These are phyloP conservation scores for Quercus rubra DNA, from an alignment of 306 rosid species.

Conservation along the genomic window DNA sequence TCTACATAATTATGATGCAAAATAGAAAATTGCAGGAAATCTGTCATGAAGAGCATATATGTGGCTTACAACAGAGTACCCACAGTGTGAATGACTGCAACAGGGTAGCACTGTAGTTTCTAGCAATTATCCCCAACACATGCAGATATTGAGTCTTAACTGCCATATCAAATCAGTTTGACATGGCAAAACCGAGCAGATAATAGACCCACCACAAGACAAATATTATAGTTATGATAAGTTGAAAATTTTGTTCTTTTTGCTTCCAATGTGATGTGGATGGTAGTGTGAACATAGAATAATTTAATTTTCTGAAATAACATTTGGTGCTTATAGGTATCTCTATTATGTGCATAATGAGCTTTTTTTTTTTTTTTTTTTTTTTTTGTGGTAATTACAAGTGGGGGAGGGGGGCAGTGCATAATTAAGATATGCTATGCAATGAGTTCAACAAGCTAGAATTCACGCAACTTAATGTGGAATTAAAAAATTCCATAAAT, in stretches of 20 bases:
- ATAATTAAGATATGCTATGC: background rate
- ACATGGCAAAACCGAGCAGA: background rate
- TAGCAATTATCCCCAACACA: conserved; percentile 12
- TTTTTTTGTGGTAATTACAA: too few species aligned
- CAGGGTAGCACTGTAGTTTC: background rate
- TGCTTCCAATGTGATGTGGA: conserved; percentile 2
- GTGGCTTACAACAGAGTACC: background rate
- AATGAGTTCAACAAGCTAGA: background rate
- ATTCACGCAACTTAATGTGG: background rate
- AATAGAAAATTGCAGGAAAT: background rate
- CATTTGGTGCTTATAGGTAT: background rate
- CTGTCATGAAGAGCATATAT: background rate
- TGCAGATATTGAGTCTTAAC: conserved; percentile 6
- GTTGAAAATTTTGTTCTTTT: background rate
- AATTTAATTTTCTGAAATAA: background rate
- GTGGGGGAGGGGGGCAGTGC: too few species aligned
- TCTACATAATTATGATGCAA: background rate
- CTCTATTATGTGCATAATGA: background rate
- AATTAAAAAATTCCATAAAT: background rate
- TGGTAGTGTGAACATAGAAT: background rate
- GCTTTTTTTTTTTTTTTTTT: background rate
- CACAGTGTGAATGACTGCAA: background rate
- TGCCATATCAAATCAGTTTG: background rate
- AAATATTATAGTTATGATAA: background rate
- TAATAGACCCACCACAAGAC: background rate